Base-by-base conservation (phyloP, 768 basidiomycete species). In the Solioccasus polychromus region DNA sequence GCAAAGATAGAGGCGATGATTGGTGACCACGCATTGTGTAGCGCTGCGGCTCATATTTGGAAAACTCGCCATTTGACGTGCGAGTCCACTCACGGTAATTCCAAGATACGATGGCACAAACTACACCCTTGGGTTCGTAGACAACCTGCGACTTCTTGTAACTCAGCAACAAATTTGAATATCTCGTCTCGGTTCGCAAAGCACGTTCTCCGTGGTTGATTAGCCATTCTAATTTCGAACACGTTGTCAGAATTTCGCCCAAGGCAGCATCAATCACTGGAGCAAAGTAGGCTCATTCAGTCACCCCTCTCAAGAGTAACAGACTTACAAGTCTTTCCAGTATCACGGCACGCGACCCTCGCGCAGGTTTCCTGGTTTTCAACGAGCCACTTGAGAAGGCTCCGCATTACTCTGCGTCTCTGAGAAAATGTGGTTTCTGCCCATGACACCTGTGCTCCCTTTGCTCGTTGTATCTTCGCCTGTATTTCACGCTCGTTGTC, bases 21-120 rank as follows among this genome's bases (percentile, higher is more conserved):
- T 2, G 95, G 95, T 1, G 92, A 93, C 78, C 92, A 87, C 1
- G 88, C 79, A 60, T 98, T 98, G 66, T 98, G 95, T 45, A 97
- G 69, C 26, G 92, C 92, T 93, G 53, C 14, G 38, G 26, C n/a
- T 25, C 32, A 10, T n/a, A 25, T 42, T 51, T 17, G 45, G 36
- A 38, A 42, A 37, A 45, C 22, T 24, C 10, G 4, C 22, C 14
- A 4, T 8, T 11, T 10, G 11, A 12, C 25, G 8, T 18, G 17
- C 24, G n/a, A 34, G 65, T 25, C 20, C 9, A 55, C 78, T 39
- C 59, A 92, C 91, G 90, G 63, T 93, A 93, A 57, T 92, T 93
- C 91, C 93, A 97, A 0, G 92, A 94, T 4, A 97, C 92, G 47
- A 95, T 85, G 3, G 83, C 96, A 35, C 88, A 84, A 12, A 96